Evolutionary conservation across 495 filamentous ascomycete species (phyloP), one percentile per base, ranked within the genome.

Genomic region (Aspergillus ellipticus): DNA sequence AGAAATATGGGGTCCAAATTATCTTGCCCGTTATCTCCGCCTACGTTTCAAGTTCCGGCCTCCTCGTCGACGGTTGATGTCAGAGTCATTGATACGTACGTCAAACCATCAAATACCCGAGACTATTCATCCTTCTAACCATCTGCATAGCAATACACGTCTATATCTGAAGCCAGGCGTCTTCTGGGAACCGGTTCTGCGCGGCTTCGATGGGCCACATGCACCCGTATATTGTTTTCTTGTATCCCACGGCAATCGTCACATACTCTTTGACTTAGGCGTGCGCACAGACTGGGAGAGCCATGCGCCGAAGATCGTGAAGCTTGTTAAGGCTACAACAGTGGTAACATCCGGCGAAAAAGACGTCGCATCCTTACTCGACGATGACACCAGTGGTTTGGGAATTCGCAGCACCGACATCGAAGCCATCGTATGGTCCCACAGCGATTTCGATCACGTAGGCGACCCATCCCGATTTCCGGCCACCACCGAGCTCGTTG

Each of bases 361-460:
- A 15, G 20, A 48, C 17, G 29, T 55, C n/a, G n/a, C 53, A 2
- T n/a, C 24, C 6, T 21, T 55, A 6, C 42, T 55, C 3, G 42
- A 54, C 24, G 20, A 6, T 1, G 39, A 45, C 24, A 20, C 16
- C 11, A 20, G n/a, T 7, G n/a, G 24, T 7, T 2, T 31, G 2
- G 33, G 43, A 9, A 45, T 43, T 13, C 51, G 39, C 15, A 45
- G 39, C 37, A 17, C 3, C 80, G 9, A 57, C 68, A n/a, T 78
- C 74, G 24, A 57, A 73, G 45, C 39, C 43, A 52, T 64, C 13
- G 48, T 64, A 31, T 60, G 45, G 51, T 78, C 72, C 15, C 82
- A 86, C 55, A n/a, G 35, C n/a, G 24, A 28, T 7, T 28, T 28
- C 24, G 24, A 28, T 7, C 24, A 28, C 24, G 24, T 28, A 28